Evolutionary conservation across 768 basidiomycete genomes (phyloP), one percentile per base, ranked within the genome.

Genomic region (Naganishia vaughanmartiniae): DNA sequence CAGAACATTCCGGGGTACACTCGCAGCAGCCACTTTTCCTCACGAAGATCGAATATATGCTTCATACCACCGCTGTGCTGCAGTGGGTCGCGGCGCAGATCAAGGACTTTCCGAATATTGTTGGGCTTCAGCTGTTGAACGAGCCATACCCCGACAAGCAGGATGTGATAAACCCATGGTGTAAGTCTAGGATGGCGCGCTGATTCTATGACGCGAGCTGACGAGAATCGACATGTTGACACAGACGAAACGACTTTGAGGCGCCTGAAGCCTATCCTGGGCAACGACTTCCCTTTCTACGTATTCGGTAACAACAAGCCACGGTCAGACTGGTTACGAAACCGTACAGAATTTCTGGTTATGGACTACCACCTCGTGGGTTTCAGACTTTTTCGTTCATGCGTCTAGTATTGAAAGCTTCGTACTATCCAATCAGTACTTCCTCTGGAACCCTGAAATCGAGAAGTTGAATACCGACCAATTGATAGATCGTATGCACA

Each of bases 41-140:
- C 7, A 58, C 30, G 2, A 58, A 28, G 10, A 17, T 36, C 3
- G 57, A 58, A n/a, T 36, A 58, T 58, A 33, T 58, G 57, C 57
- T 58, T 1, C 57, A 58, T 67, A 85, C 85, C 0, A 77, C 84
- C 36, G 74, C 78, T 39, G 79, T 82, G 7, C 74, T 84, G 81
- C 87, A 81, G 48, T 83, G 79, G 73, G 75, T 79, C 30, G 78
- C 77, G 4, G 70, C 76, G 48, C 77, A 79, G 54, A 70, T 81
- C 34, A 77, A 76, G 39, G 76, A 78, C n/a, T 78, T 77, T 30
- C 77, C 75, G 55, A 79, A 81, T 63, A 73, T 81, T 17, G 77
- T 81, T 36, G 80, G 80, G 21, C 76, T 81, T 46, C 70, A 81
- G 71, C 66, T 81, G 15, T 54, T 81, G 14, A 81, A 81, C 70